phyloP scores from a whole-genome alignment of 75 land plant genomes.

The Gnetum montanum region DNA sequence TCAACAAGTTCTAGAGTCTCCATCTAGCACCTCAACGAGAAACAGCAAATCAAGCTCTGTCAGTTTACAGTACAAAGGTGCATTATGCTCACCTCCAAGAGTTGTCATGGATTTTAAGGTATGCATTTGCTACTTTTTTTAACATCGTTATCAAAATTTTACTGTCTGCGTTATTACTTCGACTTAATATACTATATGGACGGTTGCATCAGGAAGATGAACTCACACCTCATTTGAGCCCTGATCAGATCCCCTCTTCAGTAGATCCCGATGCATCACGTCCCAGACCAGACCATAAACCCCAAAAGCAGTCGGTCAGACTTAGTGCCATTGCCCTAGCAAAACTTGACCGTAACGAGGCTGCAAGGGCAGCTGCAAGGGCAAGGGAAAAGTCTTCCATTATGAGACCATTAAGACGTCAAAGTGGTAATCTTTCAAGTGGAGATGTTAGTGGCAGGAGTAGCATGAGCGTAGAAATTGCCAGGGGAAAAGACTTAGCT shows the following conservation, averaged over 20 bases:
- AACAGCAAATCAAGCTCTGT: constrained; percentile 58
- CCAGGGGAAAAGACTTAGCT: constrained; percentile 10
- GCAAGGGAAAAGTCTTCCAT: constrained; percentile 64
- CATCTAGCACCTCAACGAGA: constrained; percentile 55
- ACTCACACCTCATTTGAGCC: constrained; percentile 48
- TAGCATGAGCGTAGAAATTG: constrained; percentile 39
- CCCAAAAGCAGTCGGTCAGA: constrained; percentile 30
- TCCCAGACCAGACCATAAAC: constrained; percentile 22
- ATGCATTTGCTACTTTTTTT: neutral
- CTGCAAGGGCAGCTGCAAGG: constrained; percentile 51
- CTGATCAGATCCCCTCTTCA: constrained; percentile 51
- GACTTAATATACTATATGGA: neutral
- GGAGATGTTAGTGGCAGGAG: constrained; percentile 37
- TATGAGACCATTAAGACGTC: constrained; percentile 38
- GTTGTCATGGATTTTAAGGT: constrained; percentile 69
- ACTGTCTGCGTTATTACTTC: neutral
- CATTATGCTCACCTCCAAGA: constrained; percentile 77
- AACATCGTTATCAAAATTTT: neutral
- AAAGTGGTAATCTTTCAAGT: constrained; percentile 39
- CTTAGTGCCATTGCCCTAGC: constrained; percentile 73
- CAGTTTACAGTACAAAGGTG: constrained; percentile 57
- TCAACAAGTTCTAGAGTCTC: constrained; percentile 20
- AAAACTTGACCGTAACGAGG: constrained; percentile 53
- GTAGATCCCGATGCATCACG: constrained; percentile 51
- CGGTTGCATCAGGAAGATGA: constrained; percentile 36